These are phyloP conservation scores for Ocimum tenuiflorum DNA, from an alignment of 257 asterid genomes.

Conservation along the genomic window DNA sequence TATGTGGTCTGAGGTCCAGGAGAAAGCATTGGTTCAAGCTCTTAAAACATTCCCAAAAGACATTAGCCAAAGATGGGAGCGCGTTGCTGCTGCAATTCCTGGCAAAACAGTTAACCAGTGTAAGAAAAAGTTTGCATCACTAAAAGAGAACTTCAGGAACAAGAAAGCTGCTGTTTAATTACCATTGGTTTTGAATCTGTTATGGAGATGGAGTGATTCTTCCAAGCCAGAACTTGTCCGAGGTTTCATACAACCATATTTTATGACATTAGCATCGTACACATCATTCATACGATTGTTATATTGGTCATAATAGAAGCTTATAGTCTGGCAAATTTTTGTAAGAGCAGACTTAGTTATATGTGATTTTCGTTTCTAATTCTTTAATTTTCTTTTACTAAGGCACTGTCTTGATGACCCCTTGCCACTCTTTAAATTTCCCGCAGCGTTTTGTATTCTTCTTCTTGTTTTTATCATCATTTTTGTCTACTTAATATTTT, in stretches of 20 bases:
- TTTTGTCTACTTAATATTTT: no score
- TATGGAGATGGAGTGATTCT: conserved; percentile 7
- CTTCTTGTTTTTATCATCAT: neutral
- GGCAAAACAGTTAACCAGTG: conserved; percentile 69
- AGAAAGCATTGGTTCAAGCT: conserved; percentile 79
- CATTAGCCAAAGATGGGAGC: conserved; percentile 81
- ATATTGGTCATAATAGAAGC: conserved; percentile 12
- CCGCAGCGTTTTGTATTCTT: neutral
- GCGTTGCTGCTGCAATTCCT: conserved; percentile 71
- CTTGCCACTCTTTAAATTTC: neutral
- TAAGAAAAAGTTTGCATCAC: conserved; percentile 58
- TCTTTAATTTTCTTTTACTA: neutral
- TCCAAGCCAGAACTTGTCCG: neutral
- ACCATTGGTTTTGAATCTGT: neutral
- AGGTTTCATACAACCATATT: neutral
- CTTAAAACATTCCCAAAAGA: conserved; percentile 85
- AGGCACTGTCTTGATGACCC: neutral
- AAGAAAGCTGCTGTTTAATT: conserved; percentile 47
- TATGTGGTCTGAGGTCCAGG: conserved; percentile 75
- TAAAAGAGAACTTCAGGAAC: conserved; percentile 85
- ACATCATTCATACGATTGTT: conserved; percentile 16
- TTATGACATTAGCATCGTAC: conserved; percentile 1
- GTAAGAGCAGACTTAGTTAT: conserved; percentile 13
- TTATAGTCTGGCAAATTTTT: conserved; percentile 15
- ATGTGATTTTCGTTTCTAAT: neutral